Conservation (phyloP, 164 flowering plant species). For the Vitis cinerea region DNA sequence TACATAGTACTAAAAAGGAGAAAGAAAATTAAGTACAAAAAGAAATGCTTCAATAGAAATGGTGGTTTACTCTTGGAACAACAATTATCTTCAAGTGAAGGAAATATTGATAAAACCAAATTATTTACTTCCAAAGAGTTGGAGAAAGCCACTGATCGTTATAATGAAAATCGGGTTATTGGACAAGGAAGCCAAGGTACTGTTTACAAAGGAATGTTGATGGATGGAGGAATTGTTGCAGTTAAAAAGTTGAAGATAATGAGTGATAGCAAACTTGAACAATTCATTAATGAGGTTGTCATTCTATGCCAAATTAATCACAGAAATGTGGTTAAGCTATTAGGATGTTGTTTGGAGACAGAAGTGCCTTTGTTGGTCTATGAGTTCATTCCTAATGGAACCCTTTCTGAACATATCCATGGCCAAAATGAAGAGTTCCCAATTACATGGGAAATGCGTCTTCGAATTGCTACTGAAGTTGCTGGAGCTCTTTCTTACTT, state of each 20-base stretch:
- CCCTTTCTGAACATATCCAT: constrained; percentile 17
- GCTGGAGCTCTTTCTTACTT: constrained; percentile 5
- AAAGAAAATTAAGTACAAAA: background rate
- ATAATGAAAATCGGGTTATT: constrained; percentile 3
- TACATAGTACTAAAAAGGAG: background rate
- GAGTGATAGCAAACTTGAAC: constrained; percentile 7
- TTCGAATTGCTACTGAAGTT: constrained; percentile 18
- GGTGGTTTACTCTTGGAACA: constrained; percentile 2
- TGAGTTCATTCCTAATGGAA: constrained; percentile 24
- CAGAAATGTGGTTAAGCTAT: constrained; percentile 17
- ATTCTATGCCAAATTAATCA: constrained; percentile 23
- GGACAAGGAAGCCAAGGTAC: constrained; percentile 16
- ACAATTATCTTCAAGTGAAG: constrained; percentile 1
- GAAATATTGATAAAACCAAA: background rate
- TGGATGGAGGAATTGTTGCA: constrained; percentile 19
- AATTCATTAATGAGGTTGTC: constrained; percentile 25
- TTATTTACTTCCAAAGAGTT: constrained; percentile 2
- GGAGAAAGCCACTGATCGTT: constrained; percentile 8
- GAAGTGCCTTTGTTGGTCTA: constrained; percentile 23
- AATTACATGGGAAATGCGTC: constrained; percentile 15
- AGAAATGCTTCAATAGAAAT: background rate
- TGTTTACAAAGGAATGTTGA: constrained; percentile 17
- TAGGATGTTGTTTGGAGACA: constrained; percentile 17
- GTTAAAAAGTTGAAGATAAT: constrained; percentile 17
- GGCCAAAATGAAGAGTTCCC: background rate